phyloP scores from a whole-genome alignment of 768 basidiomycete species.

The Trametes gibbosa region DNA sequence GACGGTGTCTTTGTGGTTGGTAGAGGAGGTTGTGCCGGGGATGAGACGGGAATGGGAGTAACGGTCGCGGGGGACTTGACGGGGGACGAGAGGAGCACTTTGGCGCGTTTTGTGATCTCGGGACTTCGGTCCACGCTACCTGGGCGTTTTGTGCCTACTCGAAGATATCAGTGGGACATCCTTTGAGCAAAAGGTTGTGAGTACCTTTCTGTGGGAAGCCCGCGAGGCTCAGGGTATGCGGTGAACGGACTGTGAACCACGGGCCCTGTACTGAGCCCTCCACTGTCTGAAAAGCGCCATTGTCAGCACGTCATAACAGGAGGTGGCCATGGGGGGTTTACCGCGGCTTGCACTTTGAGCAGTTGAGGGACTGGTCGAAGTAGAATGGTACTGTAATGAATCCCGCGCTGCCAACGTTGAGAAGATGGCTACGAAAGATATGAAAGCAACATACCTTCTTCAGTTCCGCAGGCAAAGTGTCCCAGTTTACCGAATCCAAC shows the following conservation, averaged over 20 bases:
- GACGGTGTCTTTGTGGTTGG: not conserved
- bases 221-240: conserved; percentile 46
- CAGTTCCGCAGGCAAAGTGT: conserved; percentile 55
- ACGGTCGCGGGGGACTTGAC: conserved; percentile 8
- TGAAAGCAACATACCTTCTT: conserved; percentile 46
- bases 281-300: conserved; percentile 32
- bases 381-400: conserved; percentile 52
- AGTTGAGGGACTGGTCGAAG: conserved; percentile 46
- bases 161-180: not conserved
- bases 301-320: not conserved
- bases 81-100: conserved; percentile 5
- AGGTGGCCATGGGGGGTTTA: conserved; percentile 28
- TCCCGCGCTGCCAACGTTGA: conserved; percentile 48
- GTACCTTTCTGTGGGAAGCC: conserved; percentile 44
- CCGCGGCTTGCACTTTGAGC: conserved; percentile 48
- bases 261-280: conserved; percentile 38
- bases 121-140: conserved; percentile 12
- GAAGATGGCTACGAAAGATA: not conserved
- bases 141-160: conserved; percentile 17
- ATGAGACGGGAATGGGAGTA: not conserved
- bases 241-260: conserved; percentile 54
- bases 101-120: conserved; percentile 13
- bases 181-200: not conserved
- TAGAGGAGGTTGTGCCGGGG: not conserved
- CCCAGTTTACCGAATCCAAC: conserved; percentile 47